Evolutionary conservation across 768 basidiomycete species (phyloP).

Genomic region (Tephrocybe rancida): DNA sequence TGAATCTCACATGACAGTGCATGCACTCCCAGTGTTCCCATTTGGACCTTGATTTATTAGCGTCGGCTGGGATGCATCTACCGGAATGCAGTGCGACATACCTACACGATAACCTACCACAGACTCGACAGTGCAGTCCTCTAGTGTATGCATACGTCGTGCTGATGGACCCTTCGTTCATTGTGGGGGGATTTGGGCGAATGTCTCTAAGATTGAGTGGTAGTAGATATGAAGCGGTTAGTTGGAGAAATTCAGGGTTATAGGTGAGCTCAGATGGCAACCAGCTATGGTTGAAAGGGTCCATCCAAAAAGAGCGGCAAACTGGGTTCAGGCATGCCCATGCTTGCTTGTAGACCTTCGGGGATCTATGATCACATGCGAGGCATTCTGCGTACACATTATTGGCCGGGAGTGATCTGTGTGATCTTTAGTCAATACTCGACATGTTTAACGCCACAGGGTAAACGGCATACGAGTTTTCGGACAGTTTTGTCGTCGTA

Average conservation of each 20-base stretch:
- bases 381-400: slow-evolving; percentile 35
- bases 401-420: background rate
- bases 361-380: slow-evolving; percentile 45
- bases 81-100: too few relatives aligned
- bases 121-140: slow-evolving; percentile 69
- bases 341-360: slow-evolving; percentile 52
- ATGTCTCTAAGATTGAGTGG: slow-evolving; percentile 39
- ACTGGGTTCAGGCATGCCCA: slow-evolving; percentile 68
- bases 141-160: slow-evolving; percentile 60
- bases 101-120: slow-evolving; percentile 79
- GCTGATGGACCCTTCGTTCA: slow-evolving; percentile 35
- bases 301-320: slow-evolving; percentile 61
- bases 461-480: background rate
- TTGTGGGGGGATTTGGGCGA: slow-evolving; percentile 33
- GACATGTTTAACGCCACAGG: background rate
- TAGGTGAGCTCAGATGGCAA: slow-evolving; percentile 46
- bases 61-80: too few relatives aligned
- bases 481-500: background rate
- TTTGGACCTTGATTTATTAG: slow-evolving; percentile 61
- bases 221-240: slow-evolving; percentile 33
- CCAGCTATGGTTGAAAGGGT: slow-evolving; percentile 26
- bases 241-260: slow-evolving; percentile 44
- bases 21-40: slow-evolving; percentile 79
- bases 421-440: background rate
- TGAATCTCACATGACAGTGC: slow-evolving; percentile 50